Percentiles rank a stretch among this genome's conserved stretches.
Conservation (phyloP, 2,329 filamentous ascomycete species). For the Talaromyces atroroseus region DNA sequence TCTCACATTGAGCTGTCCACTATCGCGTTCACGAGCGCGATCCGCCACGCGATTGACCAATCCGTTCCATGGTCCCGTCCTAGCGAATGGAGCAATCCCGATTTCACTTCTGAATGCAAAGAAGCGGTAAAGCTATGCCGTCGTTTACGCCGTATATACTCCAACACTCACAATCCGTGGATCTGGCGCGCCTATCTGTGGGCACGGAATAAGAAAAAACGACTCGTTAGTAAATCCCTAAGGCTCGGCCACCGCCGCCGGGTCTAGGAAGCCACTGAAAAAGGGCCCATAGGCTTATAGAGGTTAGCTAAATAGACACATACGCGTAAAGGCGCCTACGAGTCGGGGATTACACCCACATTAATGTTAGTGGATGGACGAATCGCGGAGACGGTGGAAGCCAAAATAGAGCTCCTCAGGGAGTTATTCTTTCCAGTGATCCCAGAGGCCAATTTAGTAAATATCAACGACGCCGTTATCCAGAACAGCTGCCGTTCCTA, state of each 20-base stretch:
- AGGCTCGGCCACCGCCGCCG: slow-evolving; percentile 17
- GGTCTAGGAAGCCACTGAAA: slow-evolving; percentile 20
- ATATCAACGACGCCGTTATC: background rate
- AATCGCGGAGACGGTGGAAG: background rate
- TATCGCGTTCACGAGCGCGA: background rate
- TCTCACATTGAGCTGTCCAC: background rate
- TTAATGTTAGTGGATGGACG: background rate
- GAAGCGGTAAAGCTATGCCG: background rate
- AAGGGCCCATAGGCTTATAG: slow-evolving; percentile 18
- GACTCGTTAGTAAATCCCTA: slow-evolving; percentile 18
- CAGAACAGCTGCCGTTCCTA: background rate
- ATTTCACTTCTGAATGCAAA: background rate
- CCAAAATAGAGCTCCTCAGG: background rate
- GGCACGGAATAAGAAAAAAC: slow-evolving; percentile 23
- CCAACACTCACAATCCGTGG: background rate
- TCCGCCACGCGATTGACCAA: background rate
- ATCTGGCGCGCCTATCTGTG: slow-evolving; percentile 12
- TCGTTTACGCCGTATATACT: background rate
- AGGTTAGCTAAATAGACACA: slow-evolving; percentile 23
- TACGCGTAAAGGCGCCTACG: background rate
- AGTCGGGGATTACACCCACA: background rate
- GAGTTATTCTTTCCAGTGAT: background rate
- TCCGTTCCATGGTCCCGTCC: background rate
- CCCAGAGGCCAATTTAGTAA: background rate
- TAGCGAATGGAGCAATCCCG: background rate